These are phyloP conservation scores for Amanita polypyramis DNA, from an alignment of 768 basidiomycete genomes.

Conservation along the genomic window DNA sequence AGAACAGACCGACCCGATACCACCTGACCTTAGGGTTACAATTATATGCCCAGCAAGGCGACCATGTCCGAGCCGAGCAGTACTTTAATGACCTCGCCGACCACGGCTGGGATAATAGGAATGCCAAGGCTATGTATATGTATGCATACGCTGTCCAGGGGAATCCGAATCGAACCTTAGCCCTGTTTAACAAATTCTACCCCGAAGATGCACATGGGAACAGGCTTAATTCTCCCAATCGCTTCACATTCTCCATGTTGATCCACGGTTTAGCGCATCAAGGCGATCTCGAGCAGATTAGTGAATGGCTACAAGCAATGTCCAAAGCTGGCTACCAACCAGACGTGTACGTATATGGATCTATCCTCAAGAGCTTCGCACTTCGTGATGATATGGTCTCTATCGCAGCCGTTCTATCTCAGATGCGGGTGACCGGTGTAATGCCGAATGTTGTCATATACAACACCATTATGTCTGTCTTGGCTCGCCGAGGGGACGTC, in stretches of 20 bases:
- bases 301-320: slow-evolving; percentile 43
- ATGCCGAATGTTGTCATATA: slow-evolving; percentile 44
- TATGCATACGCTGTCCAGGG: slow-evolving; percentile 44
- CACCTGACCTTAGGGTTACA: slow-evolving; percentile 37
- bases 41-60: slow-evolving; percentile 42
- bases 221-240: slow-evolving; percentile 26
- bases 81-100: slow-evolving; percentile 29
- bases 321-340: slow-evolving; percentile 37
- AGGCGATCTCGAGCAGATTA: slow-evolving; percentile 37
- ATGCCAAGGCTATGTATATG: slow-evolving; percentile 37
- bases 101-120: slow-evolving; percentile 15
- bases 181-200: slow-evolving; percentile 48
- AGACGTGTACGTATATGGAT: slow-evolving; percentile 45
- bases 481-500: slow-evolving; percentile 52
- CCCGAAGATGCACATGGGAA: slow-evolving; percentile 22
- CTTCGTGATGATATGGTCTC: slow-evolving; percentile 42
- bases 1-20: slow-evolving; percentile 10
- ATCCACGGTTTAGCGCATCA: slow-evolving; percentile 39
- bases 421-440: slow-evolving; percentile 47
- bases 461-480: slow-evolving; percentile 55
- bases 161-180: slow-evolving; percentile 26
- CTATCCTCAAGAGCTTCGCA: slow-evolving; percentile 49
- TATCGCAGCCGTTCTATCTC: slow-evolving; percentile 37
- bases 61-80: slow-evolving; percentile 30
- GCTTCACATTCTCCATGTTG: slow-evolving; percentile 45